Base-by-base conservation (phyloP, 2,329 filamentous ascomycete genomes). In the Fusarium brachygibbosum region DNA sequence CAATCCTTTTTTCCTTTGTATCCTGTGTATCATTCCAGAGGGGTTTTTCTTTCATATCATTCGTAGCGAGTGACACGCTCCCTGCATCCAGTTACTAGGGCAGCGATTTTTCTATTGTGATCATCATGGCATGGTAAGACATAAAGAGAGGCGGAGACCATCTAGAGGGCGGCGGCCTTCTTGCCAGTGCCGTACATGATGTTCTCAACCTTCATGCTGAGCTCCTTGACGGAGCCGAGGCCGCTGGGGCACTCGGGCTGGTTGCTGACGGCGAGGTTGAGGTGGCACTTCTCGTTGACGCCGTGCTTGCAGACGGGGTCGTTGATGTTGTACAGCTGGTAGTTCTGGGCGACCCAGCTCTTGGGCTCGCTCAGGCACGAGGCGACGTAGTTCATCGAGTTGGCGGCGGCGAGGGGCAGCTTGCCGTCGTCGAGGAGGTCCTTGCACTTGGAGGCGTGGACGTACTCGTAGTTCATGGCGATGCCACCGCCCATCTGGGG, bases 321-420 rank as follows among this genome's bases (percentile, higher is more conserved):
- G 57, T 80, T 76, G 50, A 88, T 84, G 79, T 89, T 88, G 78
- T 82, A 83, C 19, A 87, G 80, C 49, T 80, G 76, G 76, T 86
- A 78, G 78, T 88, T 87, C 69, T 83, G 77, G 62, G 79, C 85
- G 44, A 87, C 82, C 82, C 83, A 88, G 78, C 79, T 86, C 71
- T 79, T 76, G 35, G 78, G 73, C 66, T 82, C 70, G 16, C 74
- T 75, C 14, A 86, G 77, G 75, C 86, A 87, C 63, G 78, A 79
- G 52, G 81, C 75, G 10, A 87, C 73, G 67, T 81, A 87, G 78
- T 85, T 84, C 81, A 88, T 87, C 78, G 83, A 85, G 82, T 88
- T 88, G 72, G 85, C 75, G 4, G 86, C 86, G 52, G 81, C 82
- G 48, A 89, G 82, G 9, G 86, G 83, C 37, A 89, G 79, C 79